A percentile compares a stretch with the other conserved stretches of the same genome.
Conservation (phyloP, 257 asterid genomes). For the Scutellaria barbata region DNA sequence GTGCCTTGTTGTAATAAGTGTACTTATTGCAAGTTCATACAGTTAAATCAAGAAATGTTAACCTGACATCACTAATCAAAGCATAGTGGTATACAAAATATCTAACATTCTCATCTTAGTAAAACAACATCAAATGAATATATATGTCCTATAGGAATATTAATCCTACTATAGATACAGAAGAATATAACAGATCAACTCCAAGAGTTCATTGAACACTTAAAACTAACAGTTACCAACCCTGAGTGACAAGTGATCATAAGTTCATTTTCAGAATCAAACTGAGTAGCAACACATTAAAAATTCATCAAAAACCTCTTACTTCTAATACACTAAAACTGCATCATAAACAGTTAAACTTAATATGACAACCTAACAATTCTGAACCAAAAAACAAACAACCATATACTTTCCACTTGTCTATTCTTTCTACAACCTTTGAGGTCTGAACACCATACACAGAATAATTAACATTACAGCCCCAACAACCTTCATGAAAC, state of each 20-base stretch:
- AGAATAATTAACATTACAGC: conserved; percentile 8
- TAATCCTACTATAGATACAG: background rate
- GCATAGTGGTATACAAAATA: too few relatives aligned
- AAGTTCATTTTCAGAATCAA: conserved; percentile 19
- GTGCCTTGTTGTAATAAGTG: background rate
- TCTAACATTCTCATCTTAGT: too few relatives aligned
- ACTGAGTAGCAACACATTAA: background rate
- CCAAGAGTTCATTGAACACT: conserved; percentile 3
- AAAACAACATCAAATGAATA: background rate
- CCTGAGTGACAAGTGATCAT: conserved; percentile 18
- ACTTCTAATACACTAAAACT: background rate
- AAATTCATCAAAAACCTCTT: background rate
- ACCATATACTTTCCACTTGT: background rate
- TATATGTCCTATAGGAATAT: conserved; percentile 13
- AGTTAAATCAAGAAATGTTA: too few relatives aligned
- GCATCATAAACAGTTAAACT: conserved; percentile 14
- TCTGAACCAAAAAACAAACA: background rate
- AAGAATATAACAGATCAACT: conserved; percentile 23
- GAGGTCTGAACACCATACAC: background rate
- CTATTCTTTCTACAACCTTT: background rate
- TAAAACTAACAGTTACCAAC: background rate
- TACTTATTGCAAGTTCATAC: too few relatives aligned
- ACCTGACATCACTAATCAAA: too few relatives aligned
- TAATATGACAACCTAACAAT: background rate
- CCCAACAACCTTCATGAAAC: background rate